A percentile compares a stretch with the other conserved stretches of the same genome.
phyloP scores from a whole-genome alignment of 1,284 basidiomycete genomes.

The Coniferiporia weirii region DNA sequence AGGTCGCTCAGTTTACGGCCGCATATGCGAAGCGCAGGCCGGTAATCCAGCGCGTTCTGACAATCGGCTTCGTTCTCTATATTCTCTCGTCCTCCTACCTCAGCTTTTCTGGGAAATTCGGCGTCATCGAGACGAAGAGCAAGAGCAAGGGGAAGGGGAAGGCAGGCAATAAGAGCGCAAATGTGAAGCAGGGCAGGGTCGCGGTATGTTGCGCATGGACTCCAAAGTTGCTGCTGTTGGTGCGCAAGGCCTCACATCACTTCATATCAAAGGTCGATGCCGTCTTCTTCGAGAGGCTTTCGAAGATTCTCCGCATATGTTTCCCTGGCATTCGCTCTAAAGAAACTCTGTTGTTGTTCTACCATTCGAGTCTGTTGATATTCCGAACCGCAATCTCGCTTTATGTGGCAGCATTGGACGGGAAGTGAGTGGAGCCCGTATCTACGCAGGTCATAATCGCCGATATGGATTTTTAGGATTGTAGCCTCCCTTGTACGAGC shows the following conservation, averaged over 20 bases:
- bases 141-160: conserved; percentile 38
- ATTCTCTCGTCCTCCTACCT: conserved; percentile 55
- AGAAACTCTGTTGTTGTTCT: conserved; percentile 80
- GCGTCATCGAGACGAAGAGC: conserved; percentile 24
- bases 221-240: neutral
- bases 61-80: conserved; percentile 58
- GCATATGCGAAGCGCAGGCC: conserved; percentile 62
- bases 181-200: conserved; percentile 46
- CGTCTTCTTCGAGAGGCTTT: conserved; percentile 81
- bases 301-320: conserved; percentile 78
- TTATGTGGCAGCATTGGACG: conserved; percentile 94
- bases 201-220: conserved; percentile 47
- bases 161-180: conserved; percentile 29
- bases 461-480: conserved; percentile 52
- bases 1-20: conserved; percentile 39
- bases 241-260: conserved; percentile 14
- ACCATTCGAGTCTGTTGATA: conserved; percentile 86
- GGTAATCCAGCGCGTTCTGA: conserved; percentile 63
- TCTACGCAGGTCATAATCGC: conserved; percentile 73
- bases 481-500: conserved; percentile 94
- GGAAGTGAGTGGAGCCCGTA: conserved; percentile 54
- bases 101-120: conserved; percentile 34
- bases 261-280: conserved; percentile 66
- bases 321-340: conserved; percentile 83
- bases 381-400: conserved; percentile 88